phyloP scores from a whole-genome alignment of 2,329 filamentous ascomycete genomes.

The Aspergillus quadricinctus region DNA sequence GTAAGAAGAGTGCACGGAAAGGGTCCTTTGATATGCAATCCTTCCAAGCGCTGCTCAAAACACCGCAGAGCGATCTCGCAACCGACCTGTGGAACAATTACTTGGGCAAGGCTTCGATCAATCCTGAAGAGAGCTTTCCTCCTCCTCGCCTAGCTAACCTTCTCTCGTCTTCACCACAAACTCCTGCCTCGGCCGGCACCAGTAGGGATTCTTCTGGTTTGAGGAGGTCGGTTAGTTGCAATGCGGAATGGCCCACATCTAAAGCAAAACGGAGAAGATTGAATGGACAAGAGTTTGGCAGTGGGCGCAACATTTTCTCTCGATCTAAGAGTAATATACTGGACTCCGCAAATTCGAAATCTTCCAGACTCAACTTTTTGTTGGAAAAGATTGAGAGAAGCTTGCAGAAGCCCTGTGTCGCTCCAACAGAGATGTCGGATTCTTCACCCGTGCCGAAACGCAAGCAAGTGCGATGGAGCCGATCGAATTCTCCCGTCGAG shows the following conservation, averaged over 20 bases:
- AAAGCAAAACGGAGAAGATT: slow-evolving; percentile 59
- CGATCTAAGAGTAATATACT: slow-evolving; percentile 38
- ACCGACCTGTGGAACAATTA: slow-evolving; percentile 75
- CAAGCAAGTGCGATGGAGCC: slow-evolving; percentile 26
- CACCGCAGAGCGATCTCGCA: slow-evolving; percentile 67
- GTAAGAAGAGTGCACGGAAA: slow-evolving; percentile 35
- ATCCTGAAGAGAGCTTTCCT: slow-evolving; percentile 43
- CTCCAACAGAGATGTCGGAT: slow-evolving; percentile 34
- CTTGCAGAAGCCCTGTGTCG: slow-evolving; percentile 31
- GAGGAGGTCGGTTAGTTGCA: slow-evolving; percentile 65
- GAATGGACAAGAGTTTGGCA: slow-evolving; percentile 45
- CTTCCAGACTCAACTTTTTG: slow-evolving; percentile 52
- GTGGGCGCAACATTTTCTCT: slow-evolving; percentile 44
- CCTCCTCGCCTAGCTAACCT: slow-evolving; percentile 61
- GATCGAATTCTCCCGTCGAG: slow-evolving; percentile 30
- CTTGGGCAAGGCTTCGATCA: slow-evolving; percentile 49
- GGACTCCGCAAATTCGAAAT: slow-evolving; percentile 36
- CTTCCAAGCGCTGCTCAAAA: slow-evolving; percentile 57
- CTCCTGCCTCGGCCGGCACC: slow-evolving; percentile 46
- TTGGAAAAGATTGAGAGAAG: slow-evolving; percentile 62
- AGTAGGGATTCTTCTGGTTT: slow-evolving; percentile 48
- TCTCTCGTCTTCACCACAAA: slow-evolving; percentile 67
- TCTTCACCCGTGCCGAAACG: slow-evolving; percentile 42
- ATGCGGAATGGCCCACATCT: slow-evolving; percentile 62
- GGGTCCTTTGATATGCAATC: slow-evolving; percentile 55